phyloP scores from a whole-genome alignment of 169 alveolate species.

The Eimeria nieschulzi region DNA sequence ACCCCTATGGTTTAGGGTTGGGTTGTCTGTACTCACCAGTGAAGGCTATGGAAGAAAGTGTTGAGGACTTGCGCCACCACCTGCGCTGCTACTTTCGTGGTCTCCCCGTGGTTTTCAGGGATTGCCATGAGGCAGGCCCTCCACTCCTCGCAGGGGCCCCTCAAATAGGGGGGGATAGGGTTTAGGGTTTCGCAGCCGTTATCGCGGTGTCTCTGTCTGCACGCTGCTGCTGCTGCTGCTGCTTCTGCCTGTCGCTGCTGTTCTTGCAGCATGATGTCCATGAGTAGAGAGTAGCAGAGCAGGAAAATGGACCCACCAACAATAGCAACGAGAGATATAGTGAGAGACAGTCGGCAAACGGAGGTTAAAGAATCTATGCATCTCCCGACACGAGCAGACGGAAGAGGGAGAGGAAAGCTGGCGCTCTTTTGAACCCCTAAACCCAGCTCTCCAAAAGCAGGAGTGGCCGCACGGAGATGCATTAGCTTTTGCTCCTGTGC shows the following conservation, averaged over 20 bases:
- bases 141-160: constrained; percentile 62
- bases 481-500: not conserved
- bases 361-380: not conserved
- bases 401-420: not conserved
- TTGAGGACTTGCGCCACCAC: constrained; percentile 55
- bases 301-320: not conserved
- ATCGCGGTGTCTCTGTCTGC: constrained; percentile 58
- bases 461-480: not conserved
- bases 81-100: not conserved
- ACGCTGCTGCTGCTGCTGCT: constrained; percentile 59
- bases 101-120: constrained; percentile 43
- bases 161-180: constrained; percentile 61
- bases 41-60: constrained; percentile 58
- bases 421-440: not conserved
- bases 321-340: not conserved
- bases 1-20: not conserved
- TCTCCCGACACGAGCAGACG: not conserved
- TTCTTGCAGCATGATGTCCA: constrained; percentile 31
- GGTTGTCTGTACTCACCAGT: constrained; percentile 28
- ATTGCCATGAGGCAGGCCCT: constrained; percentile 21
- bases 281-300: not conserved
- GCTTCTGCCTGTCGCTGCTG: constrained; percentile 41
- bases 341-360: not conserved
- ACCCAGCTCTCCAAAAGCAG: not conserved
- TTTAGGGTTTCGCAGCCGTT: constrained; percentile 67